Evolutionary conservation across 352 stramenopile genomes (phyloP).

Genomic region (Pythium dissotocum): DNA sequence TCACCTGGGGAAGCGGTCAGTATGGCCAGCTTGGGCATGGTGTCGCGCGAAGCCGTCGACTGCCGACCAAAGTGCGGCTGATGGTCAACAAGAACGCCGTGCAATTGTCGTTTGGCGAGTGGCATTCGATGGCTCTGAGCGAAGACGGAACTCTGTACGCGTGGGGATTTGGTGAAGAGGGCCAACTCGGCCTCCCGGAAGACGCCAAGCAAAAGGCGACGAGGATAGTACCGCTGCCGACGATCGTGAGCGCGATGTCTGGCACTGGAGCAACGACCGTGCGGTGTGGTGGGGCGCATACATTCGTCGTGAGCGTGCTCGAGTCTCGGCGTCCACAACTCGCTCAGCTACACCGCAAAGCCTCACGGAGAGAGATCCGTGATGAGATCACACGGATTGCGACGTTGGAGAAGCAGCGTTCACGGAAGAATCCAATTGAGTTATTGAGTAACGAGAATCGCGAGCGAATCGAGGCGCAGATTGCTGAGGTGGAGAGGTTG

Average conservation of each 20-base stretch:
- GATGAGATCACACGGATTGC: conserved; percentile 28
- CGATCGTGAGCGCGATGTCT: conserved; percentile 46
- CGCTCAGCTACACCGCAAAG: conserved; percentile 40
- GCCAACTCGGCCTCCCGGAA: conserved; percentile 53
- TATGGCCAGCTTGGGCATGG: conserved; percentile 63
- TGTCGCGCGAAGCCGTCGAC: conserved; percentile 34
- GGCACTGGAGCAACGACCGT: conserved; percentile 60
- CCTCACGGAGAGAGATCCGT: conserved; percentile 36
- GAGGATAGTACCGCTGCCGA: conserved; percentile 44
- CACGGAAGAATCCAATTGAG: conserved; percentile 2
- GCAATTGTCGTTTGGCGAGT: conserved; percentile 64
- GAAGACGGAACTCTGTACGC: conserved; percentile 52
- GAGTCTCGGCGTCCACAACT: conserved; percentile 51
- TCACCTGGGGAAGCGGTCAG: conserved; percentile 56
- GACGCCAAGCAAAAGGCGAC: conserved; percentile 37
- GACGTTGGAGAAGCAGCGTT: conserved; percentile 20
- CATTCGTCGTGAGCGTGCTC: conserved; percentile 66
- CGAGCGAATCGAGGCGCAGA: background rate
- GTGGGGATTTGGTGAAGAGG: conserved; percentile 78
- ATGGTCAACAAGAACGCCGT: conserved; percentile 43
- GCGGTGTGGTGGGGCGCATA: conserved; percentile 56
- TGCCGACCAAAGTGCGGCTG: conserved; percentile 46
- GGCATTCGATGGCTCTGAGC: conserved; percentile 71
- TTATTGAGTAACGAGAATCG: conserved; percentile 2
- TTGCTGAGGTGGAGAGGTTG: background rate